phyloP scores from a whole-genome alignment of 1,139 yeast species.

The Arxiozyma telluris region DNA sequence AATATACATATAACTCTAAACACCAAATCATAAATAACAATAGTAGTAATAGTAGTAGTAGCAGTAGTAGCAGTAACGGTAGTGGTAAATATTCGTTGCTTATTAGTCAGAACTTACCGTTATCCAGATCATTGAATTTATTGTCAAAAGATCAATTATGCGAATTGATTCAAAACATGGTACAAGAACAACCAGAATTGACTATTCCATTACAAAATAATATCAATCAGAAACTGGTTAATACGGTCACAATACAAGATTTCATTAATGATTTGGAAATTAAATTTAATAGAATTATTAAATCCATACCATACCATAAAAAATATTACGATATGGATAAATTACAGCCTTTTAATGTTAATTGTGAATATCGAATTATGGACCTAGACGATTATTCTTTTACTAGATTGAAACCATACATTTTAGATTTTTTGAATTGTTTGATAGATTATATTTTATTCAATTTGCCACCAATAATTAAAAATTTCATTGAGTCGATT shows the following conservation, averaged over 20 bases:
- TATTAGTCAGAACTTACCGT: slow-evolving; percentile 27
- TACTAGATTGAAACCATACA: slow-evolving; percentile 62
- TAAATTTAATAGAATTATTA: slow-evolving; percentile 20
- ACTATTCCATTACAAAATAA: slow-evolving; percentile 17
- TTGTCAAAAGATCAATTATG: slow-evolving; percentile 25
- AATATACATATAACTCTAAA: slow-evolving; percentile 1
- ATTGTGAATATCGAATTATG: slow-evolving; percentile 12
- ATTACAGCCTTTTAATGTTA: slow-evolving; percentile 4
- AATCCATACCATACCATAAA: slow-evolving; percentile 26
- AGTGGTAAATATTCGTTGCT: slow-evolving; percentile 11
- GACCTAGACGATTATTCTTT: slow-evolving; percentile 66
- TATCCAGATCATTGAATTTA: slow-evolving; percentile 25
- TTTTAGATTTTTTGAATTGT: slow-evolving; percentile 69
- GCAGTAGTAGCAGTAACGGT: slow-evolving; percentile 1
- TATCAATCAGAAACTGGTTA: slow-evolving; percentile 8
- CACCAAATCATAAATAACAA: not conserved
- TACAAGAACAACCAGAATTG: slow-evolving; percentile 23
- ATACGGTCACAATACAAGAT: slow-evolving; percentile 6
- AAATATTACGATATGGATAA: slow-evolving; percentile 1
- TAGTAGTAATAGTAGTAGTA: slow-evolving; percentile 10
- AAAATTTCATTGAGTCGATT: slow-evolving; percentile 40
- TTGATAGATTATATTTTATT: slow-evolving; percentile 71
- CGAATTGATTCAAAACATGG: slow-evolving; percentile 18
- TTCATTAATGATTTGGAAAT: slow-evolving; percentile 19
- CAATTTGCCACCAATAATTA: slow-evolving; percentile 71